These are phyloP conservation scores for Saccharomycopsis vini DNA, from an alignment of 805 yeast species.

Conservation along the genomic window DNA sequence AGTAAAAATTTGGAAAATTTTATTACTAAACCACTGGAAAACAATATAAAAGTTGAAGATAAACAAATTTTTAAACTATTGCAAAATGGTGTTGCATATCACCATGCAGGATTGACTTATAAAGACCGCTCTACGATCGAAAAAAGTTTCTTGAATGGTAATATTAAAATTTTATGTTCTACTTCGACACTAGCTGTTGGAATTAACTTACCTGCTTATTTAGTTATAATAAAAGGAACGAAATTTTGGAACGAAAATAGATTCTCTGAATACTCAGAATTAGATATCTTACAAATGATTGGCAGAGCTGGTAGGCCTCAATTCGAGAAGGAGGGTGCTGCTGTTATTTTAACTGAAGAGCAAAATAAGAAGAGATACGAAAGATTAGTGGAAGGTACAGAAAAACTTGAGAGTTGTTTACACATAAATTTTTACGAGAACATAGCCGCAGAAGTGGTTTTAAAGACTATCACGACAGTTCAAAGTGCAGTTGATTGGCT, in stretches of 20 bases:
- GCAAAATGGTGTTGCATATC: conserved; percentile 39
- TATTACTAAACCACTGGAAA: not conserved
- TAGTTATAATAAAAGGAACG: conserved; percentile 55
- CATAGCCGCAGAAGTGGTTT: conserved; percentile 35
- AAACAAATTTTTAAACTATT: conserved; percentile 24
- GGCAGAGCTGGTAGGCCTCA: conserved; percentile 61
- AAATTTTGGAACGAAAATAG: conserved; percentile 46
- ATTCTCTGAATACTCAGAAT: conserved; percentile 43
- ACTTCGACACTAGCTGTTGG: conserved; percentile 58
- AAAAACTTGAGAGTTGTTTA: conserved; percentile 38
- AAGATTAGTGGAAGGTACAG: conserved; percentile 33
- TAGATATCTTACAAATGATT: conserved; percentile 54
- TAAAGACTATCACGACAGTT: conserved; percentile 31
- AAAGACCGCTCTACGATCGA: conserved; percentile 41
- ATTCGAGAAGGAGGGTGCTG: conserved; percentile 42
- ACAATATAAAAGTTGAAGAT: conserved; percentile 21
- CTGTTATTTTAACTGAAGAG: conserved; percentile 39
- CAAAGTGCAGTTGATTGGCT: conserved; percentile 39
- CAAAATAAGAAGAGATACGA: conserved; percentile 31
- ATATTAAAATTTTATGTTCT: conserved; percentile 38
- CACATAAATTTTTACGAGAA: conserved; percentile 33
- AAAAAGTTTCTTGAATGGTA: conserved; percentile 33
- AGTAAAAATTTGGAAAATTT: conserved; percentile 13
- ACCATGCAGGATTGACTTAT: conserved; percentile 48
- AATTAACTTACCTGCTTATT: conserved; percentile 51